A percentile compares a stretch with the other conserved stretches of the same genome.
Evolutionary conservation across 2,329 filamentous ascomycete genomes (phyloP).

Genomic region (Thielaviopsis musarum): DNA sequence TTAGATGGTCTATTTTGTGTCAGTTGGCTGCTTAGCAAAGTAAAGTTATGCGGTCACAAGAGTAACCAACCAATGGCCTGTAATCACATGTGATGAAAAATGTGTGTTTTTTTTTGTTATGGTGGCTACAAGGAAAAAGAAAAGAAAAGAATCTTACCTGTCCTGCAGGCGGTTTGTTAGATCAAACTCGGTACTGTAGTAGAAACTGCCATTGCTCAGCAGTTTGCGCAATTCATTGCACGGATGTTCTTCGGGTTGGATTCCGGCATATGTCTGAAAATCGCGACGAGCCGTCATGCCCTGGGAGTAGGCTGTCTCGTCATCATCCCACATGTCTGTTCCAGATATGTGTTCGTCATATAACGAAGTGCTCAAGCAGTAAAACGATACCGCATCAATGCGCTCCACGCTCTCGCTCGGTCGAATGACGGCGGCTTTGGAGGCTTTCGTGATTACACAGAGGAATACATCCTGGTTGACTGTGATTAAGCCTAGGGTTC

Average conservation of each 20-base stretch:
- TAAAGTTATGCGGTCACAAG: conserved; percentile 4
- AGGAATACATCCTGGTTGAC: conserved; percentile 75
- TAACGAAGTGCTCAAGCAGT: conserved; percentile 72
- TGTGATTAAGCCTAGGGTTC: conserved; percentile 76
- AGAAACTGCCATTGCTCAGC: conserved; percentile 84
- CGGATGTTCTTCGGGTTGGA: conserved; percentile 60
- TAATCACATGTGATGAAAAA: conserved; percentile 11
- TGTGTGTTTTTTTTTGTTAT: not conserved
- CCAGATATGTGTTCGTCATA: conserved; percentile 59
- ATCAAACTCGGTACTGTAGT: conserved; percentile 97
- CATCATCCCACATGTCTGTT: conserved; percentile 35
- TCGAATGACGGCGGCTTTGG: conserved; percentile 62
- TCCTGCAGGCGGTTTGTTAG: conserved; percentile 86
- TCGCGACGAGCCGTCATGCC: conserved; percentile 17
- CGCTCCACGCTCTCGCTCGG: conserved; percentile 80
- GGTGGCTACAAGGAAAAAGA: conserved; percentile 13
- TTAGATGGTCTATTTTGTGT: conserved; percentile 45
- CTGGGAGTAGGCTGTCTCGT: conserved; percentile 32
- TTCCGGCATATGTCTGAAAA: conserved; percentile 15
- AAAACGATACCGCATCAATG: conserved; percentile 78
- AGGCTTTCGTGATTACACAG: conserved; percentile 68
- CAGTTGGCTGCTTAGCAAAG: not conserved
- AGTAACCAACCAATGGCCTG: not conserved
- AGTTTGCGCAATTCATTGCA: conserved; percentile 85
- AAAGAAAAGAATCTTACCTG: conserved; percentile 31